Percentiles rank a stretch among this genome's conserved stretches.
Conservation (phyloP, 805 yeast genomes). For the Metschnikowia baotianmanensis region DNA sequence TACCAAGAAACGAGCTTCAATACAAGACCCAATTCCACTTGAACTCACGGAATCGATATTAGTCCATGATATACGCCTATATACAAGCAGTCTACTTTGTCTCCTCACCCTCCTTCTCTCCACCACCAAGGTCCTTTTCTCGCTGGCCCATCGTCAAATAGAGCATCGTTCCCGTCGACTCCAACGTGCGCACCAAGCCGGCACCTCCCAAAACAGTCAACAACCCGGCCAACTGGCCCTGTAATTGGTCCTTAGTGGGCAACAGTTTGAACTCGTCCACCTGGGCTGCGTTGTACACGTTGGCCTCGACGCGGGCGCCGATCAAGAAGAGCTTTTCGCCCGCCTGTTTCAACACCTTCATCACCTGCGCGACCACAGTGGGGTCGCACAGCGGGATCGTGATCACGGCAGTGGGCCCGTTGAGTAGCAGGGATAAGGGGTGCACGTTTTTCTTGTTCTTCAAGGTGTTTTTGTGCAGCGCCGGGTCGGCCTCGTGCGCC, state of each 20-base stretch:
- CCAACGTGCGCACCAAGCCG: constrained; percentile 79
- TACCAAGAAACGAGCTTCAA: too few relatives aligned
- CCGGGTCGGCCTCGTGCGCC: constrained; percentile 69
- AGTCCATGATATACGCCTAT: constrained; percentile 4
- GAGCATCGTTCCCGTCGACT: constrained; percentile 61
- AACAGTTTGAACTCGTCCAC: constrained; percentile 67
- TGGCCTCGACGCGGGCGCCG: constrained; percentile 79
- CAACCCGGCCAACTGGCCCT: constrained; percentile 78
- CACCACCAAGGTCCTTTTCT: constrained; percentile 37
- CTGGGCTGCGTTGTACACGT: constrained; percentile 49
- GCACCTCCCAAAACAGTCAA: constrained; percentile 86
- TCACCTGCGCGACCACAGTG: constrained; percentile 54
- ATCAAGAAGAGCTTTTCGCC: constrained; percentile 75
- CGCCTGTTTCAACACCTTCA: constrained; percentile 58
- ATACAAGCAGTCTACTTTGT: constrained; percentile 7
- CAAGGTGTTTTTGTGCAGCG: constrained; percentile 50
- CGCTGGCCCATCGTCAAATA: constrained; percentile 75
- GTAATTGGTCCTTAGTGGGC: constrained; percentile 69
- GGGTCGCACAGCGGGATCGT: constrained; percentile 71
- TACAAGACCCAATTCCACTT: not conserved
- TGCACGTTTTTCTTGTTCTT: constrained; percentile 49
- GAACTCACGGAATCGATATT: not conserved
- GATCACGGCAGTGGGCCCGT: constrained; percentile 85
- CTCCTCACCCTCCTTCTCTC: constrained; percentile 14
- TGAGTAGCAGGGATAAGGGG: constrained; percentile 67